phyloP scores from a whole-genome alignment of 805 yeast genomes.

The Dipodascus geniculatus region DNA sequence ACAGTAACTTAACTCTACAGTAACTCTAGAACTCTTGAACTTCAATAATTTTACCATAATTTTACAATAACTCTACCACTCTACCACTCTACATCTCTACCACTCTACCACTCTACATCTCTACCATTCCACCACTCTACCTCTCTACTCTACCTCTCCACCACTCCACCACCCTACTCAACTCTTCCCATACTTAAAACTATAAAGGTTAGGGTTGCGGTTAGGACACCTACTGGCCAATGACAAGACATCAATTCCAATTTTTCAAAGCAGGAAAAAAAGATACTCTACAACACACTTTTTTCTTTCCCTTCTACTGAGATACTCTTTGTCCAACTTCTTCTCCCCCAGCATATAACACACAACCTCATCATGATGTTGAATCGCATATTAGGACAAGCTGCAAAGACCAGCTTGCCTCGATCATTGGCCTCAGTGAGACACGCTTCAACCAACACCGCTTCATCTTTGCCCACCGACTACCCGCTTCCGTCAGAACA shows the following conservation, averaged over 20 bases:
- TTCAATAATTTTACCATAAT: too few relatives aligned
- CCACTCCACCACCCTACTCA: too few relatives aligned
- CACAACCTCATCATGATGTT: background rate
- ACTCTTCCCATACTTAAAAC: too few relatives aligned
- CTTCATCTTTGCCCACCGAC: constrained; percentile 42
- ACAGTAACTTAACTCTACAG: too few relatives aligned
- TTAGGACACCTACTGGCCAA: background rate
- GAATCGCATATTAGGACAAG: background rate
- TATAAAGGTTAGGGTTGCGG: background rate
- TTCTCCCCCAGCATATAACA: background rate
- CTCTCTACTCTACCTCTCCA: too few relatives aligned
- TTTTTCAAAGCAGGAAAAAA: background rate
- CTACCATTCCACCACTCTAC: too few relatives aligned
- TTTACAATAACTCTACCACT: too few relatives aligned
- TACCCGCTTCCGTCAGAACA: constrained; percentile 59
- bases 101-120: too few relatives aligned
- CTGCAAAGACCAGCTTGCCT: background rate
- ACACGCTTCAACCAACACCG: background rate
- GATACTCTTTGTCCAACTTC: background rate
- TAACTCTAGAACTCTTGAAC: too few relatives aligned
- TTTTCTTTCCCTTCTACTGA: background rate
- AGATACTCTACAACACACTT: background rate
- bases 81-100: too few relatives aligned
- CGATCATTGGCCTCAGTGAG: background rate
- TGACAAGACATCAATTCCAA: background rate